Evolutionary conservation across 371 early-diverging fungal species (phyloP).

Genomic region (Rhizopus delemar): DNA sequence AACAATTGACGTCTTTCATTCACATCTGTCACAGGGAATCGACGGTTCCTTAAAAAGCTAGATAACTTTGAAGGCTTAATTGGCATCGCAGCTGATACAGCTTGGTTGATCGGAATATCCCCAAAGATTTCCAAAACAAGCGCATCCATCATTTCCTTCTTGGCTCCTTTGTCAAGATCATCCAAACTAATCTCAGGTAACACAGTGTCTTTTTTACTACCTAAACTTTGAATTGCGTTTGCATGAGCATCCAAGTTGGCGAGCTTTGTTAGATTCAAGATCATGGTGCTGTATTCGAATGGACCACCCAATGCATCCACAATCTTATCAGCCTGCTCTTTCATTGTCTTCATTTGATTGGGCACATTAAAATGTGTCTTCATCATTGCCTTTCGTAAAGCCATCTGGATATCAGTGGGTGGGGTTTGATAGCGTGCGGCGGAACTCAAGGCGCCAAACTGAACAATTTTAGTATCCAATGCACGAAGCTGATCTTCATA

Average conservation of each 20-base stretch:
- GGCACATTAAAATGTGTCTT: constrained; percentile 38
- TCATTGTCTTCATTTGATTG: constrained; percentile 28
- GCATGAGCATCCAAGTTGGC: constrained; percentile 35
- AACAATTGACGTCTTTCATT: constrained; percentile 27
- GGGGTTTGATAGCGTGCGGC: constrained; percentile 39
- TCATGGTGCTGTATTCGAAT: constrained; percentile 35
- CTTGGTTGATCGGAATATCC: constrained; percentile 52
- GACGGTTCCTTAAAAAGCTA: constrained; percentile 8
- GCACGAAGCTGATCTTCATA: constrained; percentile 18
- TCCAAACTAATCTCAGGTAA: constrained; percentile 13
- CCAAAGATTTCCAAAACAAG: constrained; percentile 45
- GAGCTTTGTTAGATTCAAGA: constrained; percentile 33
- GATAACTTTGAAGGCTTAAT: constrained; percentile 28
- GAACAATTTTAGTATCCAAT: constrained; percentile 31
- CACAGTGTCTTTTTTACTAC: constrained; percentile 8
- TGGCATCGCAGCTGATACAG: constrained; percentile 45
- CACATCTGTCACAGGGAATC: background rate
- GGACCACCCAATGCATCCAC: constrained; percentile 34
- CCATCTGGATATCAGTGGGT: constrained; percentile 22
- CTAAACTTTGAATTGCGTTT: constrained; percentile 18
- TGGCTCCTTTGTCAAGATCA: constrained; percentile 14
- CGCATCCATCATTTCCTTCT: constrained; percentile 39
- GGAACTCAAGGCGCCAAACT: constrained; percentile 45
- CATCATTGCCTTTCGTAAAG: constrained; percentile 34
- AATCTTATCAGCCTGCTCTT: constrained; percentile 25